phyloP scores from a whole-genome alignment of 2,329 filamentous ascomycete genomes.

The Sclerotiophoma versabilis region DNA sequence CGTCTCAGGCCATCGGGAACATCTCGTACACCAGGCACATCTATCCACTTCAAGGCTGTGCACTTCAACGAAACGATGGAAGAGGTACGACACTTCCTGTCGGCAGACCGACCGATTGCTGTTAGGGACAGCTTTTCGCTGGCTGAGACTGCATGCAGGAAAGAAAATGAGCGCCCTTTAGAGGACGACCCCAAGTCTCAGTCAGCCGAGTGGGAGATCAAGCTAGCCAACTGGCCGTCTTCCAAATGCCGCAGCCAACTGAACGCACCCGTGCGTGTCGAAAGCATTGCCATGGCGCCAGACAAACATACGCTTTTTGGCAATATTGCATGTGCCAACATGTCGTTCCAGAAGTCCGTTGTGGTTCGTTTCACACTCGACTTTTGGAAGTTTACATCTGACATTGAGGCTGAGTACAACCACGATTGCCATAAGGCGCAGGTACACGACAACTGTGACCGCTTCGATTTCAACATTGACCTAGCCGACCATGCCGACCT shows the following conservation, averaged over 20 bases:
- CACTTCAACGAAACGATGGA: constrained; percentile 97
- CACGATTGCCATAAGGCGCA: constrained; percentile 76
- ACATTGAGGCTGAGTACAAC: constrained; percentile 87
- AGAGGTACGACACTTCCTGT: constrained; percentile 93
- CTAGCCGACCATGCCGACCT: constrained; percentile 89
- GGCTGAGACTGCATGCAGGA: constrained; percentile 82
- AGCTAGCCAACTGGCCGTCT: constrained; percentile 80
- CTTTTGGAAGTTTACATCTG: constrained; percentile 98
- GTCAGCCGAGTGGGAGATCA: constrained; percentile 83
- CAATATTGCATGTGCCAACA: constrained; percentile 82
- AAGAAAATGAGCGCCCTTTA: constrained; percentile 90
- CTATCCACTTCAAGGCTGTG: constrained; percentile 95
- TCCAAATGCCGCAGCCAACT: constrained; percentile 67
- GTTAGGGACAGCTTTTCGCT: constrained; percentile 95
- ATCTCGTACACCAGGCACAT: constrained; percentile 98
- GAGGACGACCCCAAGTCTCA: constrained; percentile 56
- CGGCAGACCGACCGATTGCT: constrained; percentile 89
- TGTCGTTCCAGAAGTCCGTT: constrained; percentile 87
- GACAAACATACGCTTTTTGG: constrained; percentile 90
- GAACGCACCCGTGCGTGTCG: constrained; percentile 75
- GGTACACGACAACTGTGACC: constrained; percentile 73
- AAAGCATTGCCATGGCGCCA: constrained; percentile 83
- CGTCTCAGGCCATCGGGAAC: constrained; percentile 84
- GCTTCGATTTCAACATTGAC: constrained; percentile 94
- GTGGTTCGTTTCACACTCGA: constrained; percentile 95